phyloP scores from a whole-genome alignment of 768 basidiomycete species.

The Naganishia friedmannii region DNA sequence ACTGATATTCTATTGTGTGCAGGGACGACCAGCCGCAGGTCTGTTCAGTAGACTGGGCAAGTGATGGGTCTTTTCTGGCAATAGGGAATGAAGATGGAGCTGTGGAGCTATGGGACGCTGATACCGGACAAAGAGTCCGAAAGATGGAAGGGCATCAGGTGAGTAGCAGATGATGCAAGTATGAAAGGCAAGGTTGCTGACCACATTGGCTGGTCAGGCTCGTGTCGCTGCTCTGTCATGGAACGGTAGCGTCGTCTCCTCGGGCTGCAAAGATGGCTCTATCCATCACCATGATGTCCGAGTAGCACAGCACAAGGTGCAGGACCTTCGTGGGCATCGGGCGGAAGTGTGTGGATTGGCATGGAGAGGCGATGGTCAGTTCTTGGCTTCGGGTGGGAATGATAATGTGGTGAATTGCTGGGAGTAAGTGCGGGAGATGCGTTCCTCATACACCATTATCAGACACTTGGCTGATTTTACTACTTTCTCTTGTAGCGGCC shows the following conservation, averaged over 20 bases:
- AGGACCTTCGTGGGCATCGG: constrained; percentile 81
- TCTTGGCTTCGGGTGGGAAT: constrained; percentile 91
- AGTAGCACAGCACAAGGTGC: constrained; percentile 78
- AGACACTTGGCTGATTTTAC: no score
- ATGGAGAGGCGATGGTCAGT: constrained; percentile 79
- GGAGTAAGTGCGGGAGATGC: constrained; percentile 68
- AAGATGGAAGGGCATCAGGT: constrained; percentile 78
- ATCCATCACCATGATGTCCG: constrained; percentile 97
- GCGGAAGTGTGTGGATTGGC: constrained; percentile 83
- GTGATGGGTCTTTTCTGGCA: constrained; percentile 66
- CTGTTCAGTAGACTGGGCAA: constrained; percentile 52
- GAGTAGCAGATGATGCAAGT: background rate
- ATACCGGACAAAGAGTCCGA: constrained; percentile 70
- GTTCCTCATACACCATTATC: constrained; percentile 42
- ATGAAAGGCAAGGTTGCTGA: background rate
- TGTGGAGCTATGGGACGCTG: constrained; percentile 93
- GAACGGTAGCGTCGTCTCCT: constrained; percentile 79
- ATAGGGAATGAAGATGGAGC: constrained; percentile 76
- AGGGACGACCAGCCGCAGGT: constrained; percentile 43
- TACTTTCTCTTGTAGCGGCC: constrained; percentile 39
- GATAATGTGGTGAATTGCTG: constrained; percentile 98
- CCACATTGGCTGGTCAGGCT: constrained; percentile 53
- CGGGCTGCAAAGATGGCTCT: constrained; percentile 87
- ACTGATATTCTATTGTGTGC: constrained; percentile 34
- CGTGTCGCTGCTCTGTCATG: constrained; percentile 83